phyloP scores from a whole-genome alignment of 257 asterid species.

The Salvia splendens region DNA sequence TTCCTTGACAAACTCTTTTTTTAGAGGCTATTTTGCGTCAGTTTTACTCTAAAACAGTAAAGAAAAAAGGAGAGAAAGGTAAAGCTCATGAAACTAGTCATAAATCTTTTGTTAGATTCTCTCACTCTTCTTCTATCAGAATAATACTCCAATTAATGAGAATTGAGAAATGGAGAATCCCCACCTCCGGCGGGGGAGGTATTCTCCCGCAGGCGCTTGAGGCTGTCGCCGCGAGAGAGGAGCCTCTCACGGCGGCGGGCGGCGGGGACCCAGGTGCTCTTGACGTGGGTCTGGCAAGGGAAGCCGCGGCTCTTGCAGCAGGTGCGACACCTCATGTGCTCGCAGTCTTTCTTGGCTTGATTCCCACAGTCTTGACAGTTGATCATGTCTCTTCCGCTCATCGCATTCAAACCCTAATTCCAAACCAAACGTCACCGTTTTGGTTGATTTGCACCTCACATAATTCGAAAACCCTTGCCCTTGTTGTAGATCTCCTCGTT shows the following conservation, averaged over 20 bases:
- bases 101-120: slow-evolving; percentile 1
- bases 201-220: slow-evolving; percentile 40
- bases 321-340: slow-evolving; percentile 59
- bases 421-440: slow-evolving; percentile 41
- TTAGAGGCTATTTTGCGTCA: slow-evolving; percentile 37
- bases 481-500: slow-evolving; percentile 67
- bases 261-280: slow-evolving; percentile 36
- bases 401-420: slow-evolving; percentile 32
- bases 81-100: neutral
- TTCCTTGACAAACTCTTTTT: neutral
- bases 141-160: too few relatives aligned
- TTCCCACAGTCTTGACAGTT: slow-evolving; percentile 69
- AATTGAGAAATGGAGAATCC: slow-evolving; percentile 8
- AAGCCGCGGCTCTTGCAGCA: slow-evolving; percentile 70
- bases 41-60: slow-evolving; percentile 42
- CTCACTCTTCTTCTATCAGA: too few relatives aligned
- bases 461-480: slow-evolving; percentile 64
- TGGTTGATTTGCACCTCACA: slow-evolving; percentile 70
- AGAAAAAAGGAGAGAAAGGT: slow-evolving; percentile 25
- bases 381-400: slow-evolving; percentile 40
- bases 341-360: slow-evolving; percentile 32
- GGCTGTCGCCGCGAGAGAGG: slow-evolving; percentile 24
- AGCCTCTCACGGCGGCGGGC: slow-evolving; percentile 59
- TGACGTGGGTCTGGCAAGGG: slow-evolving; percentile 55
- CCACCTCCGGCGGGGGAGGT: slow-evolving; percentile 23